These are phyloP conservation scores for Ehretia macrophylla DNA, from an alignment of 257 asterid genomes.

Conservation along the genomic window DNA sequence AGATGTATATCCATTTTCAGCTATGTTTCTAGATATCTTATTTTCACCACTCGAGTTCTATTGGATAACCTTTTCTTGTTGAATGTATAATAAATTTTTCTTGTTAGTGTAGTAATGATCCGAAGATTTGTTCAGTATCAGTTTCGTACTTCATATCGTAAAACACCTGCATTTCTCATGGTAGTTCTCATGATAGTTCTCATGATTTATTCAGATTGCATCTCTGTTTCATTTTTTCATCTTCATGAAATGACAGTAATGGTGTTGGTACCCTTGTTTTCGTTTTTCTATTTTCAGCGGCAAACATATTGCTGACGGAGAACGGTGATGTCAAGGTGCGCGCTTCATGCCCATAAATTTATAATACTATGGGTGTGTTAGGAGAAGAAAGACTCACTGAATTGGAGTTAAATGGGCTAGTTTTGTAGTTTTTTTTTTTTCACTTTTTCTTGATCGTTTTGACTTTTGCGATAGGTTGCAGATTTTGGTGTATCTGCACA, in stretches of 20 bases:
- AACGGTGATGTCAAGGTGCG: conserved; percentile 96
- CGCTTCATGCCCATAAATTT: conserved; percentile 8
- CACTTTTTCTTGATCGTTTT: background rate
- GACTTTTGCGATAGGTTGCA: conserved; percentile 60
- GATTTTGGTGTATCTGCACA: conserved; percentile 99
- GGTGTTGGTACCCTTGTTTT: background rate
- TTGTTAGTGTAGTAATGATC: background rate
- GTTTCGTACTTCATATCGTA: too few species aligned
- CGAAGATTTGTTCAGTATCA: background rate
- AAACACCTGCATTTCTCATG: too few species aligned
- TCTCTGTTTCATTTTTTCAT: too few species aligned
- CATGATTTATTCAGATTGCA: too few species aligned
- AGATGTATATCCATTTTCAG: background rate
- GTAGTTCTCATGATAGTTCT: too few species aligned
- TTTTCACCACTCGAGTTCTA: too few species aligned
- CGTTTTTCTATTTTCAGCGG: conserved; percentile 72
- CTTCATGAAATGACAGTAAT: too few species aligned
- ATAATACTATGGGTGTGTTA: background rate
- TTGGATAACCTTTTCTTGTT: too few species aligned
- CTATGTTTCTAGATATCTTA: background rate
- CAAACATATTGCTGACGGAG: conserved; percentile 92
- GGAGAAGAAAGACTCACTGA: background rate
- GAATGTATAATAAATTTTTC: too few species aligned
- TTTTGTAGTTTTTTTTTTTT: conserved; percentile 1
- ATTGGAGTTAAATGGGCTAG: background rate